Base-by-base conservation (phyloP, 805 yeast species). In the Wickerhamomyces rabaulensis region DNA sequence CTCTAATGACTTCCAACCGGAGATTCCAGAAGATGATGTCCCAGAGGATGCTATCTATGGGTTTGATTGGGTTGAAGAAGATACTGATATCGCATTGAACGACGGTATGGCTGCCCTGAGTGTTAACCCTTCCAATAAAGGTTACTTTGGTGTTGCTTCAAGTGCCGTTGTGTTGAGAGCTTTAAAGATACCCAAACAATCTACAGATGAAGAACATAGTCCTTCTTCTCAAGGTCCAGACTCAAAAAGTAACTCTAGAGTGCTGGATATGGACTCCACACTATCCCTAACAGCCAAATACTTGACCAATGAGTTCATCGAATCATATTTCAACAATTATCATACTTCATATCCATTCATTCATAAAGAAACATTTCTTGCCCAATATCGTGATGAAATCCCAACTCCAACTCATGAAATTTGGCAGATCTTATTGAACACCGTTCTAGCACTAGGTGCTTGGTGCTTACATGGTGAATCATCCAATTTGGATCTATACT, bases 31-130 rank as follows among this genome's bases (percentile, higher is more conserved):
- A 21, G 71, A 68, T 41, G 61, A 62, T 40, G 58, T 69, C 6
- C 78, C 78, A 1, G 70, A 63, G 17, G 77, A 74, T 50, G 67
- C 69, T 12, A 64, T 77, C 21, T 69, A 72, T 49, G 82, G 82
- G 3, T 78, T 78, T 50, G 82, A 80, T 51, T 80, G 86, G 86
- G 68, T 68, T 3, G 83, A 79, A 54, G 77, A 74, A 53, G 76
- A 75, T 41, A 68, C 65, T 25, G 75, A 70, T 42, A 51, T 53
- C 9, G 47, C 49, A 12, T 40, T 58, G 25, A 62, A 62, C 42
- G 87, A 82, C 60, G 86, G 87, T 10, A 82, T 82, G 87, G 86
- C 83, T 0, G 84, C 82, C 1, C 56, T 79, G 21, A 73, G 79
- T 38, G 63, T 69, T 15, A 67, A 70, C 46, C 73, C 72, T 7